Conservation (phyloP, 495 filamentous ascomycete genomes). For the Aspergillus leporis region DNA sequence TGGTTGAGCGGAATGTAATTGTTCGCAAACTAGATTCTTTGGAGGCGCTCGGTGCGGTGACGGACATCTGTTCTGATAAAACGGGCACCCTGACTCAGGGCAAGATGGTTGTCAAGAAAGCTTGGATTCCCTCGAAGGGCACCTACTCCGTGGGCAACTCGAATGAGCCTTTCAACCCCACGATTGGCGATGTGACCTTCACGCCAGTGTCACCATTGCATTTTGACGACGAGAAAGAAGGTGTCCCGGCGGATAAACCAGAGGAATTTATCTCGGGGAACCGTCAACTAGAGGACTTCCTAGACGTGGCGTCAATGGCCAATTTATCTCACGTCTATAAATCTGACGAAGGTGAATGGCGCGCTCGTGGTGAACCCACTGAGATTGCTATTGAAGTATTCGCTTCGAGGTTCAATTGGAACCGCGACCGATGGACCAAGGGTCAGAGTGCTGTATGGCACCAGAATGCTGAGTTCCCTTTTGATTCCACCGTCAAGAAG, state of each 20-base stretch:
- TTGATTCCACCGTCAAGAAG: conserved; percentile 68
- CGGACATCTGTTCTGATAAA: conserved; percentile 73
- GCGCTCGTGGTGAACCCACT: conserved; percentile 65
- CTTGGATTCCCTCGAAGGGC: conserved; percentile 70
- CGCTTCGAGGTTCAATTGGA: conserved; percentile 61
- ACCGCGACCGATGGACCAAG: conserved; percentile 51
- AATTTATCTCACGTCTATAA: conserved; percentile 63
- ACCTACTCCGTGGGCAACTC: conserved; percentile 61
- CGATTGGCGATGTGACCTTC: conserved; percentile 51
- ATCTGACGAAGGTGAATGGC: conserved; percentile 52
- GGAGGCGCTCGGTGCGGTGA: conserved; percentile 69
- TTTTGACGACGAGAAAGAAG: conserved; percentile 23
- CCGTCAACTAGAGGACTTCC: conserved; percentile 49
- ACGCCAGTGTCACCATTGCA: conserved; percentile 35
- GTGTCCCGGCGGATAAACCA: conserved; percentile 23
- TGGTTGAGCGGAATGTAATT: conserved; percentile 69
- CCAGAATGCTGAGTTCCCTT: conserved; percentile 62
- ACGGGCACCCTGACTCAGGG: conserved; percentile 76
- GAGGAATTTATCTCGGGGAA: conserved; percentile 42
- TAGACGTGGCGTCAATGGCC: conserved; percentile 62
- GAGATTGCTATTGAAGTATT: conserved; percentile 74
- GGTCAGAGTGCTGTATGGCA: conserved; percentile 54
- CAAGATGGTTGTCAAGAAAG: conserved; percentile 76
- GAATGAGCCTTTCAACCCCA: conserved; percentile 57
- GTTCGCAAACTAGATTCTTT: conserved; percentile 66